Percentiles rank a stretch among this genome's conserved stretches.
These are phyloP conservation scores for Paratinospora sagittata DNA, from an alignment of 164 flowering plant genomes.

Conservation along the genomic window DNA sequence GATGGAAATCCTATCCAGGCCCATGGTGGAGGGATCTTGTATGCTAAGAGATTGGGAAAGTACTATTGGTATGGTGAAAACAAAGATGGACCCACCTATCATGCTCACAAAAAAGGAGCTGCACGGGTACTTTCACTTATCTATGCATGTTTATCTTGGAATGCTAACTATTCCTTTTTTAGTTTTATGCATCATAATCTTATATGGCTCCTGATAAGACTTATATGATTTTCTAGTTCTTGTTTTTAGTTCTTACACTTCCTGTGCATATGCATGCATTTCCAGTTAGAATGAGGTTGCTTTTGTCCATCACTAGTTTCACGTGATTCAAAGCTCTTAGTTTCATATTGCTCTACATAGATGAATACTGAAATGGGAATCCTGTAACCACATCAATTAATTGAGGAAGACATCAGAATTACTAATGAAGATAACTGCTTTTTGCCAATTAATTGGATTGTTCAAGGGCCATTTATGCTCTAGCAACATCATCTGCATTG, in stretches of 20 bases:
- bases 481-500: no score
- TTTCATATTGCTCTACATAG: not conserved
- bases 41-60: conserved; percentile 47
- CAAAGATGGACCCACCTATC: conserved; percentile 95
- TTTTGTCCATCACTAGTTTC: not conserved
- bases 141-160: not conserved
- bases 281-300: not conserved
- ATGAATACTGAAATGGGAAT: not conserved
- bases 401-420: no score
- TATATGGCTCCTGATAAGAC: not conserved
- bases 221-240: not conserved
- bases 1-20: conserved; percentile 95
- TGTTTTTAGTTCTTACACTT: not conserved
- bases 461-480: no score
- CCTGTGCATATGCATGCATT: not conserved
- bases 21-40: conserved; percentile 93
- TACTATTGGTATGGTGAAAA: conserved; percentile 99
- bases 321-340: not conserved
- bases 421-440: no score
- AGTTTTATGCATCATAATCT: not conserved
- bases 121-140: conserved; percentile 65
- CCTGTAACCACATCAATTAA: not conserved
- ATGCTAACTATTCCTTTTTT: not conserved
- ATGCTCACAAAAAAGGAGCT: conserved; percentile 76
- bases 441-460: no score